These are phyloP conservation scores for Colletotrichum neosansevieriae DNA, from an alignment of 2,329 filamentous ascomycete genomes.

Conservation along the genomic window DNA sequence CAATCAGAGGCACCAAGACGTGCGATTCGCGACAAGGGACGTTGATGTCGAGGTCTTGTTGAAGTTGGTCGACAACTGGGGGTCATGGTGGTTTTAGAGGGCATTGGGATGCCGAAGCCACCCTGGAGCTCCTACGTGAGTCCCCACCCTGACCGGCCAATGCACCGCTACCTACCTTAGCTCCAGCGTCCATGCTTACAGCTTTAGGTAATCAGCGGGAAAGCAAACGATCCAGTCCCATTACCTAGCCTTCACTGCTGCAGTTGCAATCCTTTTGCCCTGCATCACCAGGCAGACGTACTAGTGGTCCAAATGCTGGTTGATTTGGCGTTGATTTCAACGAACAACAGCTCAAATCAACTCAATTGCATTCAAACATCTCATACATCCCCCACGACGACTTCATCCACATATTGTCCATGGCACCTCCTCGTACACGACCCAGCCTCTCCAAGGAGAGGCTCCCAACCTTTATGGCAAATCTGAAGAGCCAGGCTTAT, in stretches of 20 bases:
- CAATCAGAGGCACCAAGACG: conserved; percentile 1
- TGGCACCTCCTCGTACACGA: conserved; percentile 45
- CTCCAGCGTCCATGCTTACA: too few relatives aligned
- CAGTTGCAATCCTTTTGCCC: neutral
- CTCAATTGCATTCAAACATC: neutral
- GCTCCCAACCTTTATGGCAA: conserved; percentile 75
- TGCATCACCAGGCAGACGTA: too few relatives aligned
- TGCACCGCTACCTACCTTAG: too few relatives aligned
- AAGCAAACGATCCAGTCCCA: too few relatives aligned
- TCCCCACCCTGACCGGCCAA: neutral
- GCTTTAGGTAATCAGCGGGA: too few relatives aligned
- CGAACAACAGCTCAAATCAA: neutral
- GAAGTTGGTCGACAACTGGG: conserved; percentile 10
- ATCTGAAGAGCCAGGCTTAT: conserved; percentile 79
- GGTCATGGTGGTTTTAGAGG: neutral
- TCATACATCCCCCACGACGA: conserved; percentile 15
- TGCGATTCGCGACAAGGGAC: neutral
- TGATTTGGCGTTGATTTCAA: neutral
- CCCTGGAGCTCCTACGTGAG: neutral
- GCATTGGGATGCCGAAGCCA: conserved; percentile 11
- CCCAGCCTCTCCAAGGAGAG: conserved; percentile 75
- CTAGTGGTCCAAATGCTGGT: too few relatives aligned
- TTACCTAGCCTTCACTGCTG: neutral
- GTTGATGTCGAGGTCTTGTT: neutral
- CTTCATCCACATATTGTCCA: neutral